Evolutionary conservation across 352 stramenopile species (phyloP), one percentile per base, ranked within the genome.

Genomic region (Globisporangium paddicum): DNA sequence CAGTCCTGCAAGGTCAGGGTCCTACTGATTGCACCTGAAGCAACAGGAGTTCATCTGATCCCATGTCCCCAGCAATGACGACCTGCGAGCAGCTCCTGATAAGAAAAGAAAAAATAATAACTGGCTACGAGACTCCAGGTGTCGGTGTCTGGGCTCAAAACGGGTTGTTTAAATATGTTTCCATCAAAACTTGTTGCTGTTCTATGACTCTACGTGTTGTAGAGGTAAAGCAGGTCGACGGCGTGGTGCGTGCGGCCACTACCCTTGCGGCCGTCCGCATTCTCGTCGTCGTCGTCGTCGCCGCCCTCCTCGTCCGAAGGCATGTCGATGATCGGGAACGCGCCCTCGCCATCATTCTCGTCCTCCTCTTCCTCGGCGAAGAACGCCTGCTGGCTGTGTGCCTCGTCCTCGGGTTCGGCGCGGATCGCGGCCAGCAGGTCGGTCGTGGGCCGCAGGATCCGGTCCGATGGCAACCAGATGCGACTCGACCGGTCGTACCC

Each of bases 401-500:
- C 19, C 5, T 59, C 50, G 8, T 57, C 57, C 38, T 63, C 57
- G 8, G 58, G 58, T 16, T 59, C 58, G 9, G 41, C 40, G 21
- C 49, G 40, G 40, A 59, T 59, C 28, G 51, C 38, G 25, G 56
- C 56, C 7, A 63, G 25, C 4, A 63, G 32, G 47, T 59, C 58
- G 28, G 41, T 45, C 28, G 50, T 59, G 19, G 38, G 49, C 2
- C 58, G 58, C 19, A 58, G 41, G 11, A 59, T 30, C n/a, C 49
- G 28, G 34, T 64, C 58, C 40, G 58, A 59, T 10, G 58, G 58
- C 58, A 64, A 30, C 58, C 58, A 64, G 44, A 64, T 54, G 16
- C 58, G 58, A 14, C 56, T 63, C 35, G 56, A 56, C 8, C 56
- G 56, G 28, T 63, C 56, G 25, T 30, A 40, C 16, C 19, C 32